Evolutionary conservation across 73 alveolate species (phyloP), one percentile per base, ranked within the genome.

Genomic region (Paramecium biaurelia): DNA sequence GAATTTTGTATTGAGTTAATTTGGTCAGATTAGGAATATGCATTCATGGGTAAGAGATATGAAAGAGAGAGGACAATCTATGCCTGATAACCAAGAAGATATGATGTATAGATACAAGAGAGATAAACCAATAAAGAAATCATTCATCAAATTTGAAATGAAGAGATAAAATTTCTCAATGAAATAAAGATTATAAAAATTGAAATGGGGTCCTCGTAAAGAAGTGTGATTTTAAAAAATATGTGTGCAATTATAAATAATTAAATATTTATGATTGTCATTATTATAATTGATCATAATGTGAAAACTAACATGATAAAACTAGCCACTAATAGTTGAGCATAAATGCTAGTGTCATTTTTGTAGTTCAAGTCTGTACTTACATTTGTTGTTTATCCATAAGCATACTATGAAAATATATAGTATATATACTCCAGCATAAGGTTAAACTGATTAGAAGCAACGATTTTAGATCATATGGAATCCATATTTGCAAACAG

Each of bases 181-280:
- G 90, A 79, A 79, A 45, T 23, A 43, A 14, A 79, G 90, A 79
- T 23, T 38, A 42, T 79, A 79, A 34, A 79, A 47, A 2, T 23
- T 79, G 28, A 79, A 79, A 47, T 79, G 90, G 90, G 90, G 90
- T 79, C 76, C 90, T 79, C 45, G 90, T 23, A 79, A 79, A 35
- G 74, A 79, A 79, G 70, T 79, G 4, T 79, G 90, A 79, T 24
- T 20, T 79, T 53, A 18, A n/a, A n/a, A n/a, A 0, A 53, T 63
- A 26, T 26, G 53, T 63, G 84, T 26, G 5, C 68, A 53, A 53
- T 5, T 53, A 53, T 53, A 53, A 53, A 45, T n/a, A 45, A 45
- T 45, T 53, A 18, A 53, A 53, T 53, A 53, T 53, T 5, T 53
- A 53, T 53, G 68, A 53, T 18, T 53, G 18, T 63, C 11, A 53